Percentiles rank a stretch among this genome's conserved stretches.
Conservation (phyloP, 179 eudicot species). For the Carnegiea gigantea region DNA sequence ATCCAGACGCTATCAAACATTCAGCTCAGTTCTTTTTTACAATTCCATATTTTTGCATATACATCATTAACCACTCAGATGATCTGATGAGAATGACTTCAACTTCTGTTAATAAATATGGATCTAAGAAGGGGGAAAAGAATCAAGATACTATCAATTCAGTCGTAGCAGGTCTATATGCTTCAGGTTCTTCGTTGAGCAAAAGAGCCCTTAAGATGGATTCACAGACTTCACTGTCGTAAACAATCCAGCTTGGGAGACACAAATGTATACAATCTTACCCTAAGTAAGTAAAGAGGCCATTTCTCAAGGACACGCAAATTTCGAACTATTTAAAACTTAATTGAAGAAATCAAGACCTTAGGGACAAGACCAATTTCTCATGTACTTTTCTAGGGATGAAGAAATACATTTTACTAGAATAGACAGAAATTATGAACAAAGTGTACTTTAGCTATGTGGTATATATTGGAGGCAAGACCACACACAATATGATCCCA, state of each 20-base stretch:
- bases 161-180: neutral
- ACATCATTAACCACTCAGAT: neutral
- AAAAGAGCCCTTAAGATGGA: slow-evolving; percentile 60
- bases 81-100: neutral
- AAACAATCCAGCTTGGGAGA: neutral
- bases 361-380: too few relatives aligned
- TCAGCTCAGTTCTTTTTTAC: neutral
- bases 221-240: slow-evolving; percentile 56
- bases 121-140: neutral
- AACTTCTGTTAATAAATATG: neutral
- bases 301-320: too few relatives aligned
- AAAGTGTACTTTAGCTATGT: too few relatives aligned
- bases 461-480: too few relatives aligned
- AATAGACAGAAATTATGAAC: too few relatives aligned
- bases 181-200: slow-evolving; percentile 44
- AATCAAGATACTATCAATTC: neutral
- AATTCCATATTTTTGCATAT: neutral
- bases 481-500: slow-evolving; percentile 29
- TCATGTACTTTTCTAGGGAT: too few relatives aligned
- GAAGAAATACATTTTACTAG: too few relatives aligned
- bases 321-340: too few relatives aligned
- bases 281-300: too few relatives aligned
- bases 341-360: too few relatives aligned
- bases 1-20: neutral
- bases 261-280: too few relatives aligned